Percentiles rank a stretch among this genome's conserved stretches.
Evolutionary conservation across 2,329 filamentous ascomycete genomes (phyloP).

Genomic region (Sclerotinia minor): DNA sequence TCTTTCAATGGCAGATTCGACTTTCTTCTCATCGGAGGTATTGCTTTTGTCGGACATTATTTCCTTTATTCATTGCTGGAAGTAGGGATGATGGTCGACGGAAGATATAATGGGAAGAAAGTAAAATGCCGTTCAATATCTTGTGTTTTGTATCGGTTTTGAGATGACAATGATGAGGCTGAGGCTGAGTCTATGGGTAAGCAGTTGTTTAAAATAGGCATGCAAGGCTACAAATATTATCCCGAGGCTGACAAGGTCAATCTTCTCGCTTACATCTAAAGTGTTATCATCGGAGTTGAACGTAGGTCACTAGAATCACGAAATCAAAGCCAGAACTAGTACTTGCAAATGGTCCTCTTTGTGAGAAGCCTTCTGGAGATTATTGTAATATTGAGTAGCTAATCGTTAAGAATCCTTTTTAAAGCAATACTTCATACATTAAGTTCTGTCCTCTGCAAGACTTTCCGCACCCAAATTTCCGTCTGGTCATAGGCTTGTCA

Average conservation of each 20-base stretch:
- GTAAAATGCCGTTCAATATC: background rate
- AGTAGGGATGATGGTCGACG: background rate
- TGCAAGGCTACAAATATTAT: background rate
- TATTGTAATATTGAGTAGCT: background rate
- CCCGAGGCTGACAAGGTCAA: background rate
- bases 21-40: background rate
- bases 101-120: background rate
- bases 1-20: background rate
- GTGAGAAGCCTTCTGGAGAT: too few species aligned
- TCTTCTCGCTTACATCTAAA: background rate
- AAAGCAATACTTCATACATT: too few species aligned
- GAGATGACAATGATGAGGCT: background rate
- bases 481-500: too few species aligned
- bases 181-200: background rate
- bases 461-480: too few species aligned
- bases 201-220: background rate
- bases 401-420: background rate
- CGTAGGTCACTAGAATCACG: too few species aligned
- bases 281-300: too few species aligned
- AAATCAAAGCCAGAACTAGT: background rate
- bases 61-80: rapidly evolving
- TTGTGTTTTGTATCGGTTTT: background rate
- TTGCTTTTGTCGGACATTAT: background rate
- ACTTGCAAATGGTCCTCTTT: background rate
- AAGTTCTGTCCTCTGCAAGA: too few species aligned